Evolutionary conservation across 2,329 filamentous ascomycete species (phyloP), one percentile per base, ranked within the genome.

Genomic region (Harringtonia aguacate): DNA sequence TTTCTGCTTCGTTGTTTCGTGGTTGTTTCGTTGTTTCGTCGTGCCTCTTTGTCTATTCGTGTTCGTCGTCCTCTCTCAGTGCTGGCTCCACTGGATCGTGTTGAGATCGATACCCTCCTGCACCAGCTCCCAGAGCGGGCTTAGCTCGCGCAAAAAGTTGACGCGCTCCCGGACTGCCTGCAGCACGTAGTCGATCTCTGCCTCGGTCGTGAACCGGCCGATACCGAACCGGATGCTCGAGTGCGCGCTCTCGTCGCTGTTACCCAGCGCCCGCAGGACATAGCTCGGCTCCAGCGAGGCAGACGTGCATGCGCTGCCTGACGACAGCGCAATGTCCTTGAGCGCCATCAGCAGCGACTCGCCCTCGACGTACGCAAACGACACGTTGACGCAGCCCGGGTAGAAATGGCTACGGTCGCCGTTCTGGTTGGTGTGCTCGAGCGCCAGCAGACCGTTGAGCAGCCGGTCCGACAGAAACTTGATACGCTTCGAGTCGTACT

Each of bases 151-250:
- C 56, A 98, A 70, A 72, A 97, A 97, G 15, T 79, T 84, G 36
- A 98, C 92, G 42, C 92, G 79, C 60, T 94, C 86, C 61, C 77
- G 77, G 1, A 98, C 92, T 0, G 92, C 90, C 68, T 95, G 92
- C 46, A 98, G 71, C 12, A 98, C 92, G 58, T 98, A 98, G 62
- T 98, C 90, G 49, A 98, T 94, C 70, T 98, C 92, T 24, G 72
- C 75, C 57, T 95, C 87, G 0, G 92, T 95, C 4, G 92, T 98
- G 67, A 97, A 98, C 8, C 92, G 83, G 27, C 92, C 92, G 58
- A 98, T 97, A 39, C 92, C 92, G 54, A 98, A 98, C 45, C 92
- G 79, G 55, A 98, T 98, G 69, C 88, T 95, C 66, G 87, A 95
- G 68, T 98, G 92, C 9, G 92, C 92, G 55, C 84, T 95, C 68